Conservation (phyloP, 164 flowering plant genomes). For the Warburgia ugandensis region DNA sequence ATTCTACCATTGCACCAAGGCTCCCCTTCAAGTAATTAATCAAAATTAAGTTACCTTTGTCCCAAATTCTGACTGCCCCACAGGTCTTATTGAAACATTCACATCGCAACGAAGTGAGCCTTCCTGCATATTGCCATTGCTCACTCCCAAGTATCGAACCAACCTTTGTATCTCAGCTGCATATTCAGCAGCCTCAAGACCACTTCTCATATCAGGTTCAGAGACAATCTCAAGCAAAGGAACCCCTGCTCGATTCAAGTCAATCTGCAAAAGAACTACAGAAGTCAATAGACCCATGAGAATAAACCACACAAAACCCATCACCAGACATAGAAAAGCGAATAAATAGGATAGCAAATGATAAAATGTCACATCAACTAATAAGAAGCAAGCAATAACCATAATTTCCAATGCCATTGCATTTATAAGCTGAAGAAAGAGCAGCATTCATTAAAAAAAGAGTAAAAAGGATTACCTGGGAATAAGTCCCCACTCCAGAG, state of each 20-base stretch:
- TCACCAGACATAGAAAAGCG: slow-evolving; percentile 1
- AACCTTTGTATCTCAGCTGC: slow-evolving; percentile 88
- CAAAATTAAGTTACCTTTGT: slow-evolving; percentile 51
- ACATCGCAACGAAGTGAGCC: slow-evolving; percentile 96
- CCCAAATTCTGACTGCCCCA: slow-evolving; percentile 74
- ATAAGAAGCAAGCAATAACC: too few relatives aligned
- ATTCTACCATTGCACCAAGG: too few relatives aligned
- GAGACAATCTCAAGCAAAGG: slow-evolving; percentile 95
- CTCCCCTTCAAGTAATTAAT: background rate
- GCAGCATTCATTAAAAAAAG: too few relatives aligned
- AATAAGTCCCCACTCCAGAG: slow-evolving; percentile 49
- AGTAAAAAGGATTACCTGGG: slow-evolving; percentile 47
- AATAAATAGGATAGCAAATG: background rate
- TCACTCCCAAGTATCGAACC: slow-evolving; percentile 81
- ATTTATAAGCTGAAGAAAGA: too few relatives aligned
- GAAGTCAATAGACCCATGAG: too few relatives aligned
- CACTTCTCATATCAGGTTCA: slow-evolving; percentile 91
- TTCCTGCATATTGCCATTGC: slow-evolving; percentile 97
- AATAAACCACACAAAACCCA: too few relatives aligned
- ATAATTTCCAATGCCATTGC: too few relatives aligned
- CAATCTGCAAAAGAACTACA: slow-evolving; percentile 62
- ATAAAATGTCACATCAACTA: background rate
- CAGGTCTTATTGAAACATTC: slow-evolving; percentile 78
- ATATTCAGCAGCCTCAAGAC: slow-evolving; percentile 91
- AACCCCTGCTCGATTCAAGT: slow-evolving; percentile 96